Base-by-base conservation (phyloP, 306 rosid species). In the Glycine tomentella region DNA sequence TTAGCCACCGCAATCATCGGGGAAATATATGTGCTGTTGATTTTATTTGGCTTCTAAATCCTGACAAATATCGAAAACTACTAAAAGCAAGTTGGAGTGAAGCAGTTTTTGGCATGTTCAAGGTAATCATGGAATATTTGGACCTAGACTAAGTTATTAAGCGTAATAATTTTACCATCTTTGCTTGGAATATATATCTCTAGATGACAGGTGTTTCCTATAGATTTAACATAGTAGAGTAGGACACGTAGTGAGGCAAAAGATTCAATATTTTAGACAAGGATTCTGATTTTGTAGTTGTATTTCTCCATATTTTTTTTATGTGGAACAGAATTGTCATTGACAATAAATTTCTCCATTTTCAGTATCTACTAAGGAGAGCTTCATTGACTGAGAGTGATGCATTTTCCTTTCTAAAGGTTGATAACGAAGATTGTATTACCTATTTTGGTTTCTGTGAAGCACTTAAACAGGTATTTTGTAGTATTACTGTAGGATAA, bases 11-110 rank as follows among this genome's bases (percentile, higher is more conserved):
- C 36, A 95, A 95, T 83, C 99, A 95, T 84, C 88, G 97, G 15
- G 99, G 99, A 78, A 93, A 95, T 86, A 90, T 91, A 63, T 95
- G 99, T 65, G 98, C 98, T 31, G 99, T 95, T 84, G 99, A 95
- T 84, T 93, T 93, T 81, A 91, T 93, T 72, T 93, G 97, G 97
- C 96, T 93, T 81, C 92, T 93, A 40, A 93, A 93, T 87, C 97
- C 97, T 9, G 90, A 93, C 74, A 90, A 87, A 52, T 90, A 93
- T 67, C 85, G 89, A 42, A 90, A 90, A 78, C 84, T 91, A 69
- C 88, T 91, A 33, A 89, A 88, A 79, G 88, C 96, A 57, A 93
- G 96, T 80, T 93, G 96, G 97, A 91, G 69, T 69, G 91, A 93
- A 84, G 91, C 96, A 20, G 94, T 93, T 61, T 91, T 90, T 87